Conservation (phyloP, 805 yeast genomes). For the Ogataea pini region DNA sequence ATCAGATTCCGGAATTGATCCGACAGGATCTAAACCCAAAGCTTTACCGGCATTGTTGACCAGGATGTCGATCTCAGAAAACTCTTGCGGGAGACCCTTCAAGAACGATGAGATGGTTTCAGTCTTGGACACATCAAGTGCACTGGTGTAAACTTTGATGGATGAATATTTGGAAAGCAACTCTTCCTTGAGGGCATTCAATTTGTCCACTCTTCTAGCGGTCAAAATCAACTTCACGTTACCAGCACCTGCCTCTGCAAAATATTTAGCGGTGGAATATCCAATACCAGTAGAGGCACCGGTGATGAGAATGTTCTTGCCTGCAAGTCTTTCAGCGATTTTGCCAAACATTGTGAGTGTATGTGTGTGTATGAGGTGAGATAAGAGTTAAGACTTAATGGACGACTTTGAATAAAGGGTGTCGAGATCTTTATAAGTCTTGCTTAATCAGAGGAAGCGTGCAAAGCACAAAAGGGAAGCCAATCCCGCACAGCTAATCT, state of each 20-base stretch:
- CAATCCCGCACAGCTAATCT: constrained; percentile 1
- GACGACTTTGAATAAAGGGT: too few species aligned
- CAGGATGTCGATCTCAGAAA: constrained; percentile 60
- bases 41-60: constrained; percentile 82
- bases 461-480: constrained; percentile 6
- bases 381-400: too few species aligned
- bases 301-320: constrained; percentile 81
- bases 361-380: neutral
- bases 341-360: constrained; percentile 37
- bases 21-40: constrained; percentile 74
- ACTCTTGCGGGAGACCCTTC: constrained; percentile 44
- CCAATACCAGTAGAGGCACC: constrained; percentile 98
- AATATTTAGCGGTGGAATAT: constrained; percentile 83
- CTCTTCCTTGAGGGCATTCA: constrained; percentile 40
- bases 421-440: constrained; percentile 1
- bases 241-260: constrained; percentile 64
- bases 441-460: neutral
- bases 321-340: constrained; percentile 79
- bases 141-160: constrained; percentile 35
- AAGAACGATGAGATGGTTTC: constrained; percentile 51
- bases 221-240: constrained; percentile 49
- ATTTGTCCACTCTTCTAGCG: constrained; percentile 53
- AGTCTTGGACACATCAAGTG: constrained; percentile 42
- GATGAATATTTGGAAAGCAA: constrained; percentile 38
- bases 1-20: constrained; percentile 63